Base-by-base conservation (phyloP, 75 land plant genomes). In the Adiantum capillusveneris region DNA sequence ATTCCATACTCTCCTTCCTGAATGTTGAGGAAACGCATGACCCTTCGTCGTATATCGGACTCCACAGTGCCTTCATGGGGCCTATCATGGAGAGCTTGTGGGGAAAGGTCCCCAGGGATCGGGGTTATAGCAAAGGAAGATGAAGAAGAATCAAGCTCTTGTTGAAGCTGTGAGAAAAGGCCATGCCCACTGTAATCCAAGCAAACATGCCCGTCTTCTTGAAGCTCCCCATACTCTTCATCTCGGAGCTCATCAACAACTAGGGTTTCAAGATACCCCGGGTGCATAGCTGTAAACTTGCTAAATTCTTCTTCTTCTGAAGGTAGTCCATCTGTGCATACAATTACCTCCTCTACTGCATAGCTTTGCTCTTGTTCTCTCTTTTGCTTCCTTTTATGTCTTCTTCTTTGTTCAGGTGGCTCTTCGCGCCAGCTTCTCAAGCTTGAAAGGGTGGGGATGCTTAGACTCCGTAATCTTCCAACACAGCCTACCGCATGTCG, bases 171-270 rank as follows among this genome's bases (percentile, higher is more conserved):
- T 22, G 89, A 85, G 58, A 88, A 88, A 21, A 88, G 69, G 25
- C 94, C 94, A 72, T 86, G 82, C 14, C 94, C 94, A 50, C 88
- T 86, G 59, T 88, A 88, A 39, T 88, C 89, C 43, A 85, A 79
- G 62, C 89, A 88, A 50, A 80, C 86, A 79, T 73, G 78, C 2
- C 81, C 54, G 3, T 1, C 45, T 44, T 68, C 74, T 2, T 67
- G 51, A 16, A 86, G 68, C 27, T 88, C 90, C 3, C 60, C 42
- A 46, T 88, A 88, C 64, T 88, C 94, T 16, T 75, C 68, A 12
- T 49, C 26, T n/a, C 94, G 59, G n/a, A 88, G 73, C 54, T 80
- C 77, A 62, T 88, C 94, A 34, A 88, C 74, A 64, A 63, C 69
- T 18, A 75, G 75, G 0, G 83, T 79, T 5, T 82, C 75, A 25